phyloP scores from a whole-genome alignment of 768 basidiomycete species.

The Collybia sp. region DNA sequence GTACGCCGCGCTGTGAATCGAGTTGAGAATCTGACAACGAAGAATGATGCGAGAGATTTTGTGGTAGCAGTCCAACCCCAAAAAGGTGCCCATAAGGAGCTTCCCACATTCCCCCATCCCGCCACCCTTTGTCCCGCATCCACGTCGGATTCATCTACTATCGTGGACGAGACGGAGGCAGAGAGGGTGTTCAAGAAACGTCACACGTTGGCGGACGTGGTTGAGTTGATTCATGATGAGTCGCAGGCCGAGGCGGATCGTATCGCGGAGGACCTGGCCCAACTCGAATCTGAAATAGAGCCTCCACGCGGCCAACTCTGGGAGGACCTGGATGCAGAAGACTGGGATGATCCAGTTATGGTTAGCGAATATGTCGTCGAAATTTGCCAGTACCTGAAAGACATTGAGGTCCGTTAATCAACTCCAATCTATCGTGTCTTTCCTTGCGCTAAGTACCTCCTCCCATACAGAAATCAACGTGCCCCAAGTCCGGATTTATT shows the following conservation, averaged over 20 bases:
- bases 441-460: conserved; percentile 5
- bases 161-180: conserved; percentile 37
- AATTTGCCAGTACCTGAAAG: conserved; percentile 82
- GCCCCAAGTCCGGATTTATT: conserved; percentile 88
- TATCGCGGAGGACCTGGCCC: conserved; percentile 33
- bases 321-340: conserved; percentile 86
- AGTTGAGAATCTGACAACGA: background rate
- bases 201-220: conserved; percentile 31
- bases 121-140: conserved; percentile 3
- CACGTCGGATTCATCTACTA: conserved; percentile 9
- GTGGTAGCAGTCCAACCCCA: background rate
- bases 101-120: conserved; percentile 6
- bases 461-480: conserved; percentile 53
- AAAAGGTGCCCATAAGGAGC: conserved; percentile 3
- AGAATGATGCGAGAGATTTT: background rate
- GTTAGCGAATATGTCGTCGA: conserved; percentile 89
- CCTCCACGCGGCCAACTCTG: conserved; percentile 47
- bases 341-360: conserved; percentile 87
- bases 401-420: conserved; percentile 59
- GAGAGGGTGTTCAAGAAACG: conserved; percentile 57
- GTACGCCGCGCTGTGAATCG: background rate
- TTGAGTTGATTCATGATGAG: conserved; percentile 21
- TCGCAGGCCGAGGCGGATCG: conserved; percentile 30
- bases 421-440: too few relatives aligned
- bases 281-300: conserved; percentile 22